A percentile compares a stretch with the other conserved stretches of the same genome.
Evolutionary conservation across 2,329 filamentous ascomycete species (phyloP).

Genomic region (Colletotrichum tamarilloi): DNA sequence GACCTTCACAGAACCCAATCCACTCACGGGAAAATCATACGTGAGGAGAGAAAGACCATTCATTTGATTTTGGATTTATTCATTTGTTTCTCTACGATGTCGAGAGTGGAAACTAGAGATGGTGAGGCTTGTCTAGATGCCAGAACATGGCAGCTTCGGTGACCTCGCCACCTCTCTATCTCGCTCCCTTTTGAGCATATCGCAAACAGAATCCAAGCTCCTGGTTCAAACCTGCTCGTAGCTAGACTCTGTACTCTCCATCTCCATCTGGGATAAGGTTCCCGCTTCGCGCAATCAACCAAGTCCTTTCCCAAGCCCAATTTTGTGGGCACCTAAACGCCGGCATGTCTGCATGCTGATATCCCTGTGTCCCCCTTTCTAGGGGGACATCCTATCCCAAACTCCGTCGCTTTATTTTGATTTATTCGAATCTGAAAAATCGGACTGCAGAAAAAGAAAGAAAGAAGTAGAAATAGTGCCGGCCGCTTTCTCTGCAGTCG

Average conservation of each 20-base stretch:
- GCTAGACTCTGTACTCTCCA: background rate
- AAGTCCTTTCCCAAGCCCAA: background rate
- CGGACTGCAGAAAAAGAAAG: background rate
- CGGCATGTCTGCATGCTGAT: background rate
- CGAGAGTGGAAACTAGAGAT: background rate
- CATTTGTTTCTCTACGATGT: too few species aligned
- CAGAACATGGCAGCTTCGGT: background rate
- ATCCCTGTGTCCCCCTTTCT: background rate
- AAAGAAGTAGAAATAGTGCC: constrained; percentile 18
- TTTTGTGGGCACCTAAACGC: constrained; percentile 5
- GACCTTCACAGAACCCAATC: too few species aligned
- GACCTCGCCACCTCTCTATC: background rate
- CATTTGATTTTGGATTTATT: too few species aligned
- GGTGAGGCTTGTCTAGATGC: background rate
- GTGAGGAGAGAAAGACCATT: too few species aligned
- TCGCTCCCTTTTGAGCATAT: background rate
- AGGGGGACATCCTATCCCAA: background rate
- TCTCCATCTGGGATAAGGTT: background rate
- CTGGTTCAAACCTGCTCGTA: background rate
- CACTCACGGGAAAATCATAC: too few species aligned
- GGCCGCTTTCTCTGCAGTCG: background rate
- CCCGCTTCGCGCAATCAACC: background rate
- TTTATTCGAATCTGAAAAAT: background rate
- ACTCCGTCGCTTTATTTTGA: constrained; percentile 17
- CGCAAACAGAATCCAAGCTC: background rate